phyloP scores from a whole-genome alignment of 1,139 yeast genomes.

The Geotrichum bryndzae region DNA sequence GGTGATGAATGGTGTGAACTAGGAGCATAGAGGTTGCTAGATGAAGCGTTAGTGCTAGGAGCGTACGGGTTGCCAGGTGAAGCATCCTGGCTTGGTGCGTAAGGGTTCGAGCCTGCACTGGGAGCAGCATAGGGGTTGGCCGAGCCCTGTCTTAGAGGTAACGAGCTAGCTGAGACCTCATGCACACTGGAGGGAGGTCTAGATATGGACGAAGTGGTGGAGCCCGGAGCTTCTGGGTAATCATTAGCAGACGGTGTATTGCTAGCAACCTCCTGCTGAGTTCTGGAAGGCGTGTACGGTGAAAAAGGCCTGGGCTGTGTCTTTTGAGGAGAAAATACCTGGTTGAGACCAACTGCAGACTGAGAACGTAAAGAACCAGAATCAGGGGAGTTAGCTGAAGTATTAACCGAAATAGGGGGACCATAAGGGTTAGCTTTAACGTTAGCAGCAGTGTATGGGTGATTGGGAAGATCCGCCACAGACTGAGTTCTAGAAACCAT shows the following conservation, averaged over 20 bases:
- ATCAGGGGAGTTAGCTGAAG: not conserved
- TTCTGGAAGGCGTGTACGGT: not conserved
- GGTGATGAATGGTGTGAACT: not conserved
- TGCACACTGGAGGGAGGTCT: not conserved
- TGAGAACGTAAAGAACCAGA: slow-evolving; percentile 11
- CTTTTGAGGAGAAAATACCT: not conserved
- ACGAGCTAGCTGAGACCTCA: not conserved
- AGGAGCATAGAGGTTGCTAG: not conserved
- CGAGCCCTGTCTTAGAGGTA: not conserved
- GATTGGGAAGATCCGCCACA: slow-evolving; percentile 5
- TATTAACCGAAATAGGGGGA: not conserved
- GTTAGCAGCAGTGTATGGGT: not conserved
- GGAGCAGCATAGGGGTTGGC: not conserved
- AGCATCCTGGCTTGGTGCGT: not conserved
- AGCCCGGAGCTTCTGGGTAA: not conserved
- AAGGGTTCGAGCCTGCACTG: not conserved
- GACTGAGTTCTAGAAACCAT: slow-evolving; percentile 17
- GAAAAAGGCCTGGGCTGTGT: not conserved
- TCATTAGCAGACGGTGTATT: not conserved
- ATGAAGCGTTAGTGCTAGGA: not conserved
- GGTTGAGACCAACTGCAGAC: slow-evolving; percentile 13
- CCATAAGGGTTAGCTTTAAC: slow-evolving; percentile 2
- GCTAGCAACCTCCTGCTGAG: not conserved
- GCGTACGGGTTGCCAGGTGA: not conserved
- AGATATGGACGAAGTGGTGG: not conserved